Evolutionary conservation across 768 basidiomycete genomes (phyloP).

Genomic region (Leccinum barrowsii): DNA sequence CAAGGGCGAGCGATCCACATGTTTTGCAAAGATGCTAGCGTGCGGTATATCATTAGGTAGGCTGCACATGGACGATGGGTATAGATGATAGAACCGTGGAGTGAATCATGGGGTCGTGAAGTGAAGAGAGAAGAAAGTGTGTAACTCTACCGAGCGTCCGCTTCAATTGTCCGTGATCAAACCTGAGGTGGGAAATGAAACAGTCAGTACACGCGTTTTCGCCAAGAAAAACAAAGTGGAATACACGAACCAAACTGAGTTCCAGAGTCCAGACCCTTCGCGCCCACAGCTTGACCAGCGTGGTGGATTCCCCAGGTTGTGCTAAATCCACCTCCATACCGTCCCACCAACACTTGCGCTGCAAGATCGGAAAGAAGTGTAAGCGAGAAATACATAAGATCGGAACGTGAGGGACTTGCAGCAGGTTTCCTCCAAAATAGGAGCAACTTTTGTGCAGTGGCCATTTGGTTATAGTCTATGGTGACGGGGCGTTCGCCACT

Average conservation of each 20-base stretch:
- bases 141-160: conserved; percentile 2
- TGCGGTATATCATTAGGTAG: conserved; percentile 27
- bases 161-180: conserved; percentile 8
- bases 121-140: conserved; percentile 6
- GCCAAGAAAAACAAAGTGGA: background rate
- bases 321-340: conserved; percentile 87
- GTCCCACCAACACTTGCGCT: conserved; percentile 99
- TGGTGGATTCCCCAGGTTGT: conserved; percentile 46
- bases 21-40: conserved; percentile 22
- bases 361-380: background rate
- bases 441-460: conserved; percentile 93
- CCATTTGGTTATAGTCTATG: conserved; percentile 90
- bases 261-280: conserved; percentile 98
- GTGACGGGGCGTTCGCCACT: conserved; percentile 69
- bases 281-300: conserved; percentile 89
- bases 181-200: conserved; percentile 13
- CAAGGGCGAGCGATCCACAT: background rate
- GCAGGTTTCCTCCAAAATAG: conserved; percentile 99
- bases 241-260: conserved; percentile 72
- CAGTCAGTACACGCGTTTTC: conserved; percentile 5
- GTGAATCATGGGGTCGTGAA: conserved; percentile 19
- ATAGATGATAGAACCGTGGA: conserved; percentile 21
- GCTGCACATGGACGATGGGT: conserved; percentile 27
- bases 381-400: background rate
- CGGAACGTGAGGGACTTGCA: conserved; percentile 48